phyloP scores from a whole-genome alignment of 768 basidiomycete species.

The Lactifluus volemus region DNA sequence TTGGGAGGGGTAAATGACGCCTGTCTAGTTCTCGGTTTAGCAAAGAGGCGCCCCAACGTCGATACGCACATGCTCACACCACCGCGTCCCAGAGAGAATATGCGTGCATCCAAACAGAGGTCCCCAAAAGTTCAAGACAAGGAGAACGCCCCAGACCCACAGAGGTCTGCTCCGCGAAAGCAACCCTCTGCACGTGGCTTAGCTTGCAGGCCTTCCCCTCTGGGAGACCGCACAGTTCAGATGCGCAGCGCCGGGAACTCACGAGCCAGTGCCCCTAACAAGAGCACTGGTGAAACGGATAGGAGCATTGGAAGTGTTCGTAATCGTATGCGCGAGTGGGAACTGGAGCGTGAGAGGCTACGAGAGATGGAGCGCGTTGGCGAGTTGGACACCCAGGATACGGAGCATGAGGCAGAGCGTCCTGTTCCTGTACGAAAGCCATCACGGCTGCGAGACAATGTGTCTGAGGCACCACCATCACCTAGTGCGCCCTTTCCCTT shows the following conservation, averaged over 20 bases:
- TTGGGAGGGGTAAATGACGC: neutral
- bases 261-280: conserved; percentile 13
- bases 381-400: conserved; percentile 21
- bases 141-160: conserved; percentile 4
- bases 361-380: conserved; percentile 56
- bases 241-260: conserved; percentile 23
- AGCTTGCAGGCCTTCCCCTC: conserved; percentile 21
- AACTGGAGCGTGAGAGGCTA: conserved; percentile 57
- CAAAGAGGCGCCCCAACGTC: conserved; percentile 12
- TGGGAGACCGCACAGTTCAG: conserved; percentile 8
- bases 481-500: conserved; percentile 13
- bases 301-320: conserved; percentile 28
- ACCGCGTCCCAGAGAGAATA: conserved; percentile 1
- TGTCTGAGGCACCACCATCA: conserved; percentile 22
- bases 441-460: conserved; percentile 6
- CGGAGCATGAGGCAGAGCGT: conserved; percentile 4
- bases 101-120: neutral
- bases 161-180: conserved; percentile 6
- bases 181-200: conserved; percentile 8
- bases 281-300: conserved; percentile 21
- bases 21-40: conserved; percentile 1
- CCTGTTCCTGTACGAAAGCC: conserved; percentile 2
- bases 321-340: conserved; percentile 69
- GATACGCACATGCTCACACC: conserved; percentile 3
- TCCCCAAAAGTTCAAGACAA: conserved; percentile 7